Base-by-base conservation (phyloP, 1,284 basidiomycete genomes). In the Psilocybe mexicana region DNA sequence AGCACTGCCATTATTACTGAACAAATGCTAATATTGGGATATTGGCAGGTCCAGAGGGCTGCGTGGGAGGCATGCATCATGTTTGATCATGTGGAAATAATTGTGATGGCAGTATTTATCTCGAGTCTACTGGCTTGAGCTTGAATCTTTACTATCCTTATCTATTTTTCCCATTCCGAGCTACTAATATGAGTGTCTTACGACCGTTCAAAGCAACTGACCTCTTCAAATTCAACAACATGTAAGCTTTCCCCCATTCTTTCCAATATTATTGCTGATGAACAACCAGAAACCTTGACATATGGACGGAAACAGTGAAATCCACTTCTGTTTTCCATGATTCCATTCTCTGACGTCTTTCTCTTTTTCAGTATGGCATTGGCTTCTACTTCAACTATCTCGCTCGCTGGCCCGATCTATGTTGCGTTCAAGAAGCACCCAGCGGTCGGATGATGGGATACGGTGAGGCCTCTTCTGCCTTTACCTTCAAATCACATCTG, bases 271-370 rank as follows among this genome's bases (percentile, higher is more conserved):
- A 43, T 47, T 51, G 45, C 24, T 25, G 55, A 36, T 48, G 51
- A 57, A 51, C 43, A 40, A 57, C 1, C 68, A 94, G 94, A 60
- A 96, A 96, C 71, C 76, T 96, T 68, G 94, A 96, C 72, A 79
- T 94, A 54, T 96, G 92, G 92, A 96, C 94, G 47, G 94, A 96
- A 76, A 96, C 94, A 18, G 91, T 92, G 66, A 66, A 84, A 71
- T 44, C 12, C 2, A 14, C 25, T 49, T 24, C 18, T 18, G 18
- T 18, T 18, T 18, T 18, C 18, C 18, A 18, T 18, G 18, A 18
- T 18, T 18, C 18, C 18, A 18, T 18, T 18, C 18, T 18, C 18
- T 18, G 18, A 18, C 18, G 30, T 12, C n/a, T 11, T 14, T 8
- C 18, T 53, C 8, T 30, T 18, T 28, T 2, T 12, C 63, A 93